Evolutionary conservation across 768 basidiomycete genomes (phyloP).

Genomic region (Myochromella boudieri): DNA sequence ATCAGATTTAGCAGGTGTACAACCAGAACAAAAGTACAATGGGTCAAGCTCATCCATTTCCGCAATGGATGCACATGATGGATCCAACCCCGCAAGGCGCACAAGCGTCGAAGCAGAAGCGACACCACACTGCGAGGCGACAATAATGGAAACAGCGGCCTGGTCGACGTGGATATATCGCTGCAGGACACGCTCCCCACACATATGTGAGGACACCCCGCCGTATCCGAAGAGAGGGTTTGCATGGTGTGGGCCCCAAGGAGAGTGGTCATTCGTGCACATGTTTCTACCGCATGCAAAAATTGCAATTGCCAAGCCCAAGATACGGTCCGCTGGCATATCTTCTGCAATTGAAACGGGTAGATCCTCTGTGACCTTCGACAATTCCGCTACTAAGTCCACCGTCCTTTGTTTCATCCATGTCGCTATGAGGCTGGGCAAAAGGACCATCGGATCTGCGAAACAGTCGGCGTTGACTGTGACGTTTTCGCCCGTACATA

Average conservation of each 20-base stretch:
- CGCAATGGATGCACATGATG: not conserved
- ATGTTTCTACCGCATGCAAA: slow-evolving; percentile 7
- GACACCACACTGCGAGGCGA: not conserved
- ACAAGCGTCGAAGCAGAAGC: not conserved
- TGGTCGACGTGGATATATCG: not conserved
- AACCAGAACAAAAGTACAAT: not conserved
- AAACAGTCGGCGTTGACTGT: not conserved
- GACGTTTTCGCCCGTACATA: not conserved
- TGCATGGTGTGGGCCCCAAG: not conserved
- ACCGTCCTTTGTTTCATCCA: slow-evolving; percentile 3
- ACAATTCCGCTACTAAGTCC: not conserved
- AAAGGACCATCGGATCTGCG: not conserved
- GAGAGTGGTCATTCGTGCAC: not conserved
- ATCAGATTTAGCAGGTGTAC: not conserved
- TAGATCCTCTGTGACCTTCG: not conserved
- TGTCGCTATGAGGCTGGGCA: slow-evolving; percentile 4
- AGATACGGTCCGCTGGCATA: slow-evolving; percentile 4
- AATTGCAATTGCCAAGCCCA: slow-evolving; percentile 11
- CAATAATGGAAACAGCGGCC: not conserved
- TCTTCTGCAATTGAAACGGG: too few species aligned
- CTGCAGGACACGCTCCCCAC: too few species aligned
- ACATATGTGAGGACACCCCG: slow-evolving; percentile 1
- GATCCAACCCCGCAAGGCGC: not conserved
- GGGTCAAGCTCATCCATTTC: not conserved
- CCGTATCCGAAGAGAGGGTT: slow-evolving; percentile 16